Evolutionary conservation across 1,284 basidiomycete species (phyloP), one percentile per base, ranked within the genome.

Genomic region (Boletus smithii): DNA sequence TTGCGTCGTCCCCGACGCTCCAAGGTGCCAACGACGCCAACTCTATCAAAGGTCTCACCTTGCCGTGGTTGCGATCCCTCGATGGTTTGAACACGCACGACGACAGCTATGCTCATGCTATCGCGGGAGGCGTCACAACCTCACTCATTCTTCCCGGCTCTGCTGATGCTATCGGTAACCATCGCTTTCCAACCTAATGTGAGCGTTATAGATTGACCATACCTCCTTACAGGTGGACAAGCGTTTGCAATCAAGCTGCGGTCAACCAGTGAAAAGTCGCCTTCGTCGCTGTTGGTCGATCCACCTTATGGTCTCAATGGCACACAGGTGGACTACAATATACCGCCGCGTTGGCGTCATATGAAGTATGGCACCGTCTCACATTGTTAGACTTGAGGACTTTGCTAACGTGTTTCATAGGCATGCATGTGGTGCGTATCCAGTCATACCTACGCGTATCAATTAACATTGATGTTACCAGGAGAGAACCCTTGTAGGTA

Each of bases 121-220:
- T 65, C 5, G 53, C 61, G 1, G 61, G 61, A n/a, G 81, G 81
- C 6, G 77, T 90, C 16, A 90, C 88, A 0, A 84, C 85, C 2
- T 76, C 85, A 1, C 73, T 89, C 42, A 69, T 85, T 13, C 69
- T 84, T 1, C 83, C 81, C 0, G 81, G 83, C 1, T 78, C 75
- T 8, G 74, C 71, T 18, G 69, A 77, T 60, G 76, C 75, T 11
- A 80, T 84, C 17, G 80, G 80, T 77, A 54, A n/a, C 40, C 35
- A 9, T 9, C 24, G 32, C 39, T 11, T 42, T 37, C 0, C 22
- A 11, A 41, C 18, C 4, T 16, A n/a, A n/a, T 22, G 39, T 17
- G 44, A 26, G 29, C 16, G 37, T 40, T 5, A 36, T 43, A 17
- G 72, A 70, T 13, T 20, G 18, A 42, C 30, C 38, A 6, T 36